These are phyloP conservation scores for Xylariomycetidae sp. DNA, from an alignment of 2,329 filamentous ascomycete species.

Conservation along the genomic window DNA sequence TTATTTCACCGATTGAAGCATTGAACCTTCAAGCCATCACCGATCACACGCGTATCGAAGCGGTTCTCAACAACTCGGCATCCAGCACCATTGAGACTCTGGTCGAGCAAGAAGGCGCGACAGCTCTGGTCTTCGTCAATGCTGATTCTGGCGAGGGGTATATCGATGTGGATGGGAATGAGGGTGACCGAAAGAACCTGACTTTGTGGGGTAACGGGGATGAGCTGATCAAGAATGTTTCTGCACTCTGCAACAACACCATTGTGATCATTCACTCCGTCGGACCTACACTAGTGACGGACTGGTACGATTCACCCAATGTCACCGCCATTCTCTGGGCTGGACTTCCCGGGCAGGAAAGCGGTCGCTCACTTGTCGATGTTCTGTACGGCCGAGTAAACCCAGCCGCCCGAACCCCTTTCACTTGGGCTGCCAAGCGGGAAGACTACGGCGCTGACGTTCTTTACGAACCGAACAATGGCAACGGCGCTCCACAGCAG, in stretches of 20 bases:
- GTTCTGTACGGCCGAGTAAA: conserved; percentile 80
- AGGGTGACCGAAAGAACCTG: conserved; percentile 87
- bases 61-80: conserved; percentile 62
- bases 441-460: conserved; percentile 66
- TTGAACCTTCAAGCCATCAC: conserved; percentile 58
- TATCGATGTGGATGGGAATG: conserved; percentile 76
- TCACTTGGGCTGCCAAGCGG: conserved; percentile 69
- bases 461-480: conserved; percentile 66
- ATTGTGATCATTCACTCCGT: conserved; percentile 87
- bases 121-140: conserved; percentile 85
- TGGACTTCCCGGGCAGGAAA: conserved; percentile 77
- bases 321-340: conserved; percentile 82
- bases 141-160: conserved; percentile 83
- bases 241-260: conserved; percentile 76
- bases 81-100: conserved; percentile 57
- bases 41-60: conserved; percentile 58
- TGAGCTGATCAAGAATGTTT: conserved; percentile 73
- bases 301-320: conserved; percentile 72
- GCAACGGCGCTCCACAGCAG: conserved; percentile 59
- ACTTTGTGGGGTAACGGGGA: conserved; percentile 86
- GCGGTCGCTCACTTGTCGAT: conserved; percentile 72
- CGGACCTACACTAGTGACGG: conserved; percentile 71
- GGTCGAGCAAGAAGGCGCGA: conserved; percentile 57
- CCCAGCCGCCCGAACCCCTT: conserved; percentile 71
- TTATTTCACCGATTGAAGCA: conserved; percentile 69